Conservation (phyloP, 176 grass and related monocot species). For the Olyra latifolia region DNA sequence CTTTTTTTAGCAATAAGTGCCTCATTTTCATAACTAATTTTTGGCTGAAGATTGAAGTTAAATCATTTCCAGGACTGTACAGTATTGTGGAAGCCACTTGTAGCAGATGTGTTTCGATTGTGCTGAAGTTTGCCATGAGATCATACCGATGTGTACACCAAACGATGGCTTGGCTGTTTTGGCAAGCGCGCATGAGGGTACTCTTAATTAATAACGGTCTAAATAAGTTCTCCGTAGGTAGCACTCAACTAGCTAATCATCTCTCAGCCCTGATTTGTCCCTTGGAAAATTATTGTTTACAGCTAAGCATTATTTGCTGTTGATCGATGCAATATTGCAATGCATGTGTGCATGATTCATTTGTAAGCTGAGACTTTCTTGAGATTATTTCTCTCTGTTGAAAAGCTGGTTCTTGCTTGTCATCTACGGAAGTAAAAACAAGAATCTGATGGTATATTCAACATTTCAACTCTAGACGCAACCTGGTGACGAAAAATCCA, state of each 20-base stretch:
- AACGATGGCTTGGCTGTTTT: background rate
- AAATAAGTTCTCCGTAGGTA: background rate
- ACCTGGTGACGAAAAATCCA: background rate
- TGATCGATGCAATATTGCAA: background rate
- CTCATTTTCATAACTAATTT: background rate
- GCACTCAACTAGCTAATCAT: background rate
- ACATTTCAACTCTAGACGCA: background rate
- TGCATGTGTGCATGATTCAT: background rate
- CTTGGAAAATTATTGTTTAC: background rate
- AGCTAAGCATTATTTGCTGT: background rate
- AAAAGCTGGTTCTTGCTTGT: background rate
- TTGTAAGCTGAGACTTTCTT: background rate
- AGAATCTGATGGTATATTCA: background rate
- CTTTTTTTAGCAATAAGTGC: too few species aligned
- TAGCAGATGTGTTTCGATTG: background rate
- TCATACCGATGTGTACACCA: constrained; percentile 15
- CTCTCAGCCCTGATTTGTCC: background rate
- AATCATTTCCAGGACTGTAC: background rate
- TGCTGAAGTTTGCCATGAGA: constrained; percentile 23
- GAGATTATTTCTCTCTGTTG: background rate
- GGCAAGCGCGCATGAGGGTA: background rate
- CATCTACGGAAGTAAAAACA: background rate
- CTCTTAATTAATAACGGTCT: background rate
- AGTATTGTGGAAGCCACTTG: constrained; percentile 27
- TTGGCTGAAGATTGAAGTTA: background rate